A percentile compares a stretch with the other conserved stretches of the same genome.
Conservation (phyloP, 1,284 basidiomycete species). For the Anthracocystis walkeri region DNA sequence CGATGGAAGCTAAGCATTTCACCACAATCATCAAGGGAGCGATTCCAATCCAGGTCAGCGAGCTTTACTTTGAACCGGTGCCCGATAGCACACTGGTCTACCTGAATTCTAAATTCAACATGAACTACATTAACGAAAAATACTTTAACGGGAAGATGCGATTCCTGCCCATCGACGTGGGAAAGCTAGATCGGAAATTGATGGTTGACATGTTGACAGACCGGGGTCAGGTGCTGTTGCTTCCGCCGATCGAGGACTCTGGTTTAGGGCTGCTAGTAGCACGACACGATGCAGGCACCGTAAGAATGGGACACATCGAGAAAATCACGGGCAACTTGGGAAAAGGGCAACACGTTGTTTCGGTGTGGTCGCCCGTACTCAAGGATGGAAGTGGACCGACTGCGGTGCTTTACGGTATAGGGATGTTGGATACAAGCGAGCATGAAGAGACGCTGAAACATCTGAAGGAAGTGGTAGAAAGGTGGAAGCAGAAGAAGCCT, state of each 20-base stretch:
- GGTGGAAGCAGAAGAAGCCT: background rate
- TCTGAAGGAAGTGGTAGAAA: background rate
- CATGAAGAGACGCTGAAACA: background rate
- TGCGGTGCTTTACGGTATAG: constrained; percentile 26
- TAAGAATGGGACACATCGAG: background rate
- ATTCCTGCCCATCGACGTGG: background rate
- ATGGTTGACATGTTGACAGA: background rate
- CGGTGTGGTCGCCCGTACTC: constrained; percentile 27
- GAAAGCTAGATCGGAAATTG: background rate
- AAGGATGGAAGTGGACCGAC: background rate
- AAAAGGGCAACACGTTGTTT: background rate
- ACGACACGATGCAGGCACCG: no score
- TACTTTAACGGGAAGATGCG: background rate
- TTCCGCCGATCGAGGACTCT: constrained; percentile 5
- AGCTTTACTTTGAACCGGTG: no score
- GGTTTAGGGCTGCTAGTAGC: constrained; percentile 6
- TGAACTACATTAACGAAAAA: background rate
- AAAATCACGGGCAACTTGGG: background rate
- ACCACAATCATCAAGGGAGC: no score
- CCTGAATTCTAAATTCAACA: background rate
- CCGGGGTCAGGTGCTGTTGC: background rate
- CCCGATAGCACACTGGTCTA: background rate
- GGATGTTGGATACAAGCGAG: constrained; percentile 1
- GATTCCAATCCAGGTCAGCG: no score
- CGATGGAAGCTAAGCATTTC: no score